These are phyloP conservation scores for Styphnolobium japonicum DNA, from an alignment of 306 rosid genomes.

Conservation along the genomic window DNA sequence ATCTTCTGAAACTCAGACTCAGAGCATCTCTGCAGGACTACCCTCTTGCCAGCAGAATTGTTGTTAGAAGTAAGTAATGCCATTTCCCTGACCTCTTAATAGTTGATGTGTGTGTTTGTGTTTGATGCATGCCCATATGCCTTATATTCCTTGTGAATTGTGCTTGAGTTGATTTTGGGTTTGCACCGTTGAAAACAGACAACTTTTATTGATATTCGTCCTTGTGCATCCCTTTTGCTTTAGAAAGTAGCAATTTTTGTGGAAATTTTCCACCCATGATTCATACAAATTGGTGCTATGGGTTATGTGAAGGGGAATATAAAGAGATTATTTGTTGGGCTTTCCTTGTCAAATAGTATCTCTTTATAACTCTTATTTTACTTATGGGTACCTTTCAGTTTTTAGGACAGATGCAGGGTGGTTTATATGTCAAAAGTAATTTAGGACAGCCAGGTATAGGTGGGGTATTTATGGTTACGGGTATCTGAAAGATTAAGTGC, in stretches of 20 bases:
- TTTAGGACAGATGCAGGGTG: too few species aligned
- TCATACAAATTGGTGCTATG: neutral
- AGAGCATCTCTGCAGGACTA: constrained; percentile 58
- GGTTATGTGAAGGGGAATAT: neutral
- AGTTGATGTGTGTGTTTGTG: neutral
- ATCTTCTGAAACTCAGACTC: constrained; percentile 37
- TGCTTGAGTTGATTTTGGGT: neutral
- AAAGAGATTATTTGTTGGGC: neutral
- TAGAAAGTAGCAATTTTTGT: neutral
- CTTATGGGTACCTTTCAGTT: neutral
- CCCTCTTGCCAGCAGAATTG: constrained; percentile 79
- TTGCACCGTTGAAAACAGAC: neutral
- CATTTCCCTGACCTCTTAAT: neutral
- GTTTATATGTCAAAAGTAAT: too few species aligned
- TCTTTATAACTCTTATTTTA: neutral
- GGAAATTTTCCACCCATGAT: neutral
- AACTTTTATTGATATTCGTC: too few species aligned
- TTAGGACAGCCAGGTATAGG: too few species aligned
- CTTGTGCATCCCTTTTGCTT: neutral
- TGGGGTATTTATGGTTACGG: neutral
- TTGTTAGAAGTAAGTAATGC: constrained; percentile 52
- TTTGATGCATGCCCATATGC: neutral
- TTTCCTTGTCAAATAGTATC: neutral
- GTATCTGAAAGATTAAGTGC: neutral
- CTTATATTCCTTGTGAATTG: neutral